Conservation (phyloP, 176 grass and related monocot species). For the Phyllostachys edulis region DNA sequence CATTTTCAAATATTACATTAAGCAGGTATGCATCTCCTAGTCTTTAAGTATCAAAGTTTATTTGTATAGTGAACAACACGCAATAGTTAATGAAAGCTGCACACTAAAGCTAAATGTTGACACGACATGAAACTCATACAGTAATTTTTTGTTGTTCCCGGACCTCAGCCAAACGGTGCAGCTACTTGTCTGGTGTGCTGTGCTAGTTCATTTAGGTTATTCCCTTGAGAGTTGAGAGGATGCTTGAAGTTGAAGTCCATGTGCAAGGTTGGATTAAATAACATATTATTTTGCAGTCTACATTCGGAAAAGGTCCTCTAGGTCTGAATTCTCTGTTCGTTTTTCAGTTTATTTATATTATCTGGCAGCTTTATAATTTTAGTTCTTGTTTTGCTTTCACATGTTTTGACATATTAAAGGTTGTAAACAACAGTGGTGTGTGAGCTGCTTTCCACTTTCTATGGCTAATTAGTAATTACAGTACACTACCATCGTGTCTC, state of each 20-base stretch:
- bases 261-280: constrained; percentile 37
- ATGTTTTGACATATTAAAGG: constrained; percentile 46
- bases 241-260: constrained; percentile 36
- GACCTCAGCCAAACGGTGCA: neutral
- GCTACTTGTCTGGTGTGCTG: constrained; percentile 13
- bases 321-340: constrained; percentile 33
- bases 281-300: constrained; percentile 26
- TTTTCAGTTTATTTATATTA: constrained; percentile 57
- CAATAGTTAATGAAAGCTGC: neutral
- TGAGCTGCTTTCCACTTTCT: constrained; percentile 28
- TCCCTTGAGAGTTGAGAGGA: constrained; percentile 20
- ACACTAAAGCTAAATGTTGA: neutral
- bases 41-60: neutral
- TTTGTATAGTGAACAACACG: neutral
- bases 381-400: constrained; percentile 40
- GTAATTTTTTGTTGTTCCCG: neutral
- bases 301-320: constrained; percentile 32
- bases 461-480: constrained; percentile 31
- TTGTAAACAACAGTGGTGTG: constrained; percentile 25
- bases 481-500: constrained; percentile 32
- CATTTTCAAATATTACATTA: neutral
- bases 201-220: neutral
- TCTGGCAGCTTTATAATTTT: constrained; percentile 49
- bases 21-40: neutral
- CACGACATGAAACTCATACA: neutral